Base-by-base conservation (phyloP, 2,329 filamentous ascomycete genomes). In the Trichoderma asperellum region DNA sequence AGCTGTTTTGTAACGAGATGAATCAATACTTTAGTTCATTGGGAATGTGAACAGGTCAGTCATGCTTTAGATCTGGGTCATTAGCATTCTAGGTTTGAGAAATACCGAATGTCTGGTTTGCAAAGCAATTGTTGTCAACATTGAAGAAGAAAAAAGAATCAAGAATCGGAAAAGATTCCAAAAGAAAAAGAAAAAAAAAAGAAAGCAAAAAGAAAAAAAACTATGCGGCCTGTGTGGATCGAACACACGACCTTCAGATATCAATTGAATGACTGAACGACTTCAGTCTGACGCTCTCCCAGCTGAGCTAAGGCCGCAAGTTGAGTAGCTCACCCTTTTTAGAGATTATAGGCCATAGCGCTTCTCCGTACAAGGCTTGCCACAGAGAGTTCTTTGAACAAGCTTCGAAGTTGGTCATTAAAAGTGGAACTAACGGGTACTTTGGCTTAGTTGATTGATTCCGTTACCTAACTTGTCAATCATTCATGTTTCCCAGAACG, bases 261-360 rank as follows among this genome's bases (percentile, higher is more conserved):
- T 60, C 56, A 47, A 55, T 27, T 55, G 14, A 16, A 47, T 37
- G 57, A 61, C 56, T 34, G 65, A 43, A 24, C 61, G 58, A 61
- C 65, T 68, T 68, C 65, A 68, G 65, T 68, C 65, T 68, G 65
- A 68, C 65, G 65, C 65, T 68, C 65, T 68, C 65, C 65, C 65
- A 68, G 65, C 65, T 68, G 65, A 68, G 65, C 65, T 68, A 68
- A 68, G 65, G 65, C 57, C 65, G 65, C 65, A 61, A 56, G 37
- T 66, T 66, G 63, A 43, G n/a, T 52, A 10, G 24, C 7, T 2
- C 4, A 4, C 14, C 2, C 27, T 37, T 37, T 8, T 67, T 59
- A n/a, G 5, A 18, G 24, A 5, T 40, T 67, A 67, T 67, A 67
- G 5, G 16, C 40, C 3, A 18, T 18, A 8, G 40, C 40, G 16